A percentile compares a stretch with the other conserved stretches of the same genome.
phyloP scores from a whole-genome alignment of 495 filamentous ascomycete genomes.

The Lophium mytilinum region DNA sequence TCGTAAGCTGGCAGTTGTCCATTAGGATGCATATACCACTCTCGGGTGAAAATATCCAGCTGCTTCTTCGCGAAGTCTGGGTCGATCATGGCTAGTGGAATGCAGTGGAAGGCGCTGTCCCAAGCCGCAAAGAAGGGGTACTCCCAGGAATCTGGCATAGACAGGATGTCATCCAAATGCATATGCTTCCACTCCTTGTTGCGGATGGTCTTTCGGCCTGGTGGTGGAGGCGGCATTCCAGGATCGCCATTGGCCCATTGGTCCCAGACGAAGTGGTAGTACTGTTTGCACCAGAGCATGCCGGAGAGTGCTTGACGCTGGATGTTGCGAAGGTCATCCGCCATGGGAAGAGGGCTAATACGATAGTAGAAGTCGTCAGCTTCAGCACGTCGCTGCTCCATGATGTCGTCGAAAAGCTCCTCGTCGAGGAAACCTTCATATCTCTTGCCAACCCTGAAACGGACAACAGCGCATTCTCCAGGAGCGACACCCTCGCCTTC shows the following conservation, averaged over 20 bases:
- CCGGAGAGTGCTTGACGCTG: slow-evolving; percentile 89
- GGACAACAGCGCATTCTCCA: slow-evolving; percentile 89
- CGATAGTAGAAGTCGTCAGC: slow-evolving; percentile 94
- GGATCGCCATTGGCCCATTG: slow-evolving; percentile 86
- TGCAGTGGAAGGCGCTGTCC: slow-evolving; percentile 96
- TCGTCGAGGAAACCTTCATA: slow-evolving; percentile 72
- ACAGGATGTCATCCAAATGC: slow-evolving; percentile 86
- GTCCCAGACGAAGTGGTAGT: slow-evolving; percentile 94
- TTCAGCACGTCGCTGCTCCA: slow-evolving; percentile 75
- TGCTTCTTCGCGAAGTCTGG: slow-evolving; percentile 98
- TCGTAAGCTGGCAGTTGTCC: slow-evolving; percentile 88
- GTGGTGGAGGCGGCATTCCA: slow-evolving; percentile 69
- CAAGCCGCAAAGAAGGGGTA: slow-evolving; percentile 98
- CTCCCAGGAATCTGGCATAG: slow-evolving; percentile 98
- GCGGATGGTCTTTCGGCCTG: slow-evolving; percentile 68
- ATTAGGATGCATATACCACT: slow-evolving; percentile 99
- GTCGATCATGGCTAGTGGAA: slow-evolving; percentile 92
- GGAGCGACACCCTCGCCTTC: slow-evolving; percentile 78
- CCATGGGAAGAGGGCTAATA: slow-evolving; percentile 89
- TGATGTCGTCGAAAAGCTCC: slow-evolving; percentile 82
- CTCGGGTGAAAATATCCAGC: slow-evolving; percentile 85
- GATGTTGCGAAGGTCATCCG: slow-evolving; percentile 88
- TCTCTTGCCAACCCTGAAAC: slow-evolving; percentile 75
- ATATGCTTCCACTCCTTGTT: slow-evolving; percentile 90
- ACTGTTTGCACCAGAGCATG: slow-evolving; percentile 98